These are phyloP conservation scores for Zasmidium citrigriseum DNA, from an alignment of 2,329 filamentous ascomycete genomes.

Conservation along the genomic window DNA sequence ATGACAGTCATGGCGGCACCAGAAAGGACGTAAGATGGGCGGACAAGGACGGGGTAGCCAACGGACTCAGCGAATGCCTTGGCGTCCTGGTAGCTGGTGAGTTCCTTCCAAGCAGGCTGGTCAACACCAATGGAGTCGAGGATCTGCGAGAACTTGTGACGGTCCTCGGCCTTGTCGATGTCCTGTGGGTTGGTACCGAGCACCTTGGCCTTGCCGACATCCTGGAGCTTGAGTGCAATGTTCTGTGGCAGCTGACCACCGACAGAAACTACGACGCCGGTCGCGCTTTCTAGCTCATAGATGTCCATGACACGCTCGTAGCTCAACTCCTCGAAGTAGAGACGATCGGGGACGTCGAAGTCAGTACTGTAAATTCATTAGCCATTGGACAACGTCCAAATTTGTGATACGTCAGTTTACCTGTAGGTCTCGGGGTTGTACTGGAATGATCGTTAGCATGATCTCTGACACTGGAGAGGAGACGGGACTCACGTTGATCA, in stretches of 20 bases:
- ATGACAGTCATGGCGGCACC: constrained; percentile 99
- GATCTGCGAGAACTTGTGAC: constrained; percentile 97
- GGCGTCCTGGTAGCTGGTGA: constrained; percentile 86
- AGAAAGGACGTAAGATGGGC: constrained; percentile 92
- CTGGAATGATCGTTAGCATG: constrained; percentile 17
- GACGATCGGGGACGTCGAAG: constrained; percentile 82
- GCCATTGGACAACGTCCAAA: too few relatives aligned
- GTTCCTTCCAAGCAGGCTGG: constrained; percentile 96
- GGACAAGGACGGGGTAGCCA: constrained; percentile 90
- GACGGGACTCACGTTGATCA: constrained; percentile 68
- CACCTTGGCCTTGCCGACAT: constrained; percentile 84
- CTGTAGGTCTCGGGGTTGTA: constrained; percentile 71
- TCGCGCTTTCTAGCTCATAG: constrained; percentile 75
- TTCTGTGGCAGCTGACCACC: constrained; percentile 97
- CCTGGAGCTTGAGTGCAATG: constrained; percentile 91
- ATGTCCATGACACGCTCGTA: constrained; percentile 99
- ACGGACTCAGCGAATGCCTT: constrained; percentile 82
- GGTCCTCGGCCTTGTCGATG: constrained; percentile 97
- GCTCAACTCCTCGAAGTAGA: constrained; percentile 96
- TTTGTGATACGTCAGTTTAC: too few relatives aligned
- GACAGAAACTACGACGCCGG: constrained; percentile 90
- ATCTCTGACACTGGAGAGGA: background rate
- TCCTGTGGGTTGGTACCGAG: constrained; percentile 90
- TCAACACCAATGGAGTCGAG: constrained; percentile 95
- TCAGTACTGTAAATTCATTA: constrained; percentile 69